A percentile compares a stretch with the other conserved stretches of the same genome.
phyloP scores from a whole-genome alignment of 352 stramenopile genomes.

The Globisporangium okanoganense region DNA sequence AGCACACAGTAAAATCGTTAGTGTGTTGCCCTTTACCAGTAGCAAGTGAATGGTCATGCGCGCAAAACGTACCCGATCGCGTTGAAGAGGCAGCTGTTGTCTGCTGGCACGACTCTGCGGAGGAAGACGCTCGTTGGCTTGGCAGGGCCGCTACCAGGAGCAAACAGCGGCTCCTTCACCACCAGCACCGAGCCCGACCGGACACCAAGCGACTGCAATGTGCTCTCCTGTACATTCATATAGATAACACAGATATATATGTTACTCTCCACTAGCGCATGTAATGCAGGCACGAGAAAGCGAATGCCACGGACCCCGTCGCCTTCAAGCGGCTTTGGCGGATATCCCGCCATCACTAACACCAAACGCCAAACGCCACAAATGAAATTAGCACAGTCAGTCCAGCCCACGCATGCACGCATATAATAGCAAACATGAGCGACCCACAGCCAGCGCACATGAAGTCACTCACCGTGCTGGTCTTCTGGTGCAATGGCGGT shows the following conservation, averaged over 20 bases:
- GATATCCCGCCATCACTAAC: conserved; percentile 75
- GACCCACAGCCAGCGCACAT: not conserved
- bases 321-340: conserved; percentile 60
- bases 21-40: not conserved
- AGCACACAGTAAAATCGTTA: not conserved
- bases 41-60: not conserved
- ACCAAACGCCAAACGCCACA: not conserved
- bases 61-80: conserved; percentile 50
- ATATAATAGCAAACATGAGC: conserved; percentile 4
- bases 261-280: not conserved
- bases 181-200: conserved; percentile 68
- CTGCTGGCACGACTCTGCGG: conserved; percentile 66
- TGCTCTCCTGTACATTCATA: conserved; percentile 27
- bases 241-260: not conserved
- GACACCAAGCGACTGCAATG: conserved; percentile 46
- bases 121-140: conserved; percentile 55
- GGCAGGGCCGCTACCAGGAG: not conserved
- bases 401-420: not conserved
- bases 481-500: conserved; percentile 54
- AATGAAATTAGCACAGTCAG: not conserved
- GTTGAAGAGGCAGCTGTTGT: conserved; percentile 89
- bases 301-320: conserved; percentile 36
- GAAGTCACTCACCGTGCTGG: conserved; percentile 42
- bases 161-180: conserved; percentile 52
- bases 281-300: conserved; percentile 4